Base-by-base conservation (phyloP, 2,329 filamentous ascomycete species). In the Penicillium verrucosum region DNA sequence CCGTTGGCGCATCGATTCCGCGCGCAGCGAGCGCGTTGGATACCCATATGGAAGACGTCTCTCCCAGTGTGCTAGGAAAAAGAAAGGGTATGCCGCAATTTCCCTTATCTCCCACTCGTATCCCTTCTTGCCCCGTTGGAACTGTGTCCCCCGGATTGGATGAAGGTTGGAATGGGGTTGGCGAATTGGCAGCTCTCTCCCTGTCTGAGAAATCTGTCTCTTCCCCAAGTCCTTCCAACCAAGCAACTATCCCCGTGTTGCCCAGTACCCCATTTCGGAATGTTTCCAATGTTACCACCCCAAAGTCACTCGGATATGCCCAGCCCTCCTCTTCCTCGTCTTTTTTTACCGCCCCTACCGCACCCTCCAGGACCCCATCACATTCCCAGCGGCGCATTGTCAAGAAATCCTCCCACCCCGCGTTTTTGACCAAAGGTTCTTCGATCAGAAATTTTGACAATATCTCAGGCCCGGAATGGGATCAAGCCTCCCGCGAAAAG, bases 401-500 rank as follows among this genome's bases (percentile, higher is more conserved):
- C 60, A 72, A 63, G 69, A 73, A 63, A 58, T 64, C 63, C 60
- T 68, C 60, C 44, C 65, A 65, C 62, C 72, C 71, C 14, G 67
- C 71, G 1, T 92, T 82, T 78, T 79, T 93, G 68, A 87, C 82
- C 63, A 89, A 86, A 78, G 78, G 87, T 80, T 90, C 92, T 86
- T 88, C 90, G 81, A 77, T 75, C 75, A 78, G 82, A 90, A 89
- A 83, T 68, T 71, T 71, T 73, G 65, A 73, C 68, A 61, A 52
- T 59, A 57, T 46, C 65, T 51, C 65, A 73, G 71, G 68, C 54
- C 59, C 63, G 51, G 70, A 70, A 32, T 93, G 88, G 82, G 91
- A 97, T 71, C 85, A 92, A 63, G 87, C 92, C 65, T 84, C 84
- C 59, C 85, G 88, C 62, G 82, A 97, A 64, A 86, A 87, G 60